Percentiles rank a stretch among this genome's conserved stretches.
Conservation (phyloP, 176 grass and related monocot genomes). For the Oryza glaberrima region DNA sequence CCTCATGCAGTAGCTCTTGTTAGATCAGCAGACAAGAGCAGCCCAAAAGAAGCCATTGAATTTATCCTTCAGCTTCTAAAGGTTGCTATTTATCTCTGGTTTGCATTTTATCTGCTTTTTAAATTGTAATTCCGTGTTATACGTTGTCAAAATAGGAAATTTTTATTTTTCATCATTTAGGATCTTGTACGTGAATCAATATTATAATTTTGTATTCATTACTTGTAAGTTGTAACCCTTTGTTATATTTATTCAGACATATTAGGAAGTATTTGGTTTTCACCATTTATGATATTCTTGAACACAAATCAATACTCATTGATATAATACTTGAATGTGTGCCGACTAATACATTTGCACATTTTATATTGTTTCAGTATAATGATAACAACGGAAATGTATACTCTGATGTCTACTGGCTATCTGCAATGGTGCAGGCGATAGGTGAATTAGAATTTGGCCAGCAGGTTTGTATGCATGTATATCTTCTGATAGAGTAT, state of each 20-base stretch:
- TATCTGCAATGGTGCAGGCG: slow-evolving; percentile 88
- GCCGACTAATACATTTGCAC: slow-evolving; percentile 13
- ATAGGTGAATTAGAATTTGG: slow-evolving; percentile 96
- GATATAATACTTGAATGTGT: slow-evolving; percentile 9
- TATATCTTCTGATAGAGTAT: slow-evolving; percentile 25
- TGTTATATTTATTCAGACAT: no score
- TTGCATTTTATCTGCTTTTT: slow-evolving; percentile 37
- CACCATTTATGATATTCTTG: not conserved
- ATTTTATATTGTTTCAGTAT: slow-evolving; percentile 67
- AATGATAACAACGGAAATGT: slow-evolving; percentile 97
- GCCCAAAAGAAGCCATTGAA: slow-evolving; percentile 91
- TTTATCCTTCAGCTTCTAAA: slow-evolving; percentile 98
- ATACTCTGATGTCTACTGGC: slow-evolving; percentile 94
- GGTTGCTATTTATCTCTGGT: slow-evolving; percentile 47
- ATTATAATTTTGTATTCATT: no score
- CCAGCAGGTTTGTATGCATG: slow-evolving; percentile 75
- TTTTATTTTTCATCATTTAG: slow-evolving; percentile 3
- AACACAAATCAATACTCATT: not conserved
- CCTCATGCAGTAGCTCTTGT: slow-evolving; percentile 89
- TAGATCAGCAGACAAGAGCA: slow-evolving; percentile 84
- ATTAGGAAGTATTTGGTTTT: not conserved
- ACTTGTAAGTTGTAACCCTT: no score
- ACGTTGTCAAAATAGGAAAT: not conserved
- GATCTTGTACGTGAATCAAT: not conserved
- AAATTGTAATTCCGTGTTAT: slow-evolving; percentile 13